Evolutionary conservation across 2,329 filamentous ascomycete genomes (phyloP), one percentile per base, ranked within the genome.

Genomic region (Sarocladium strictum): DNA sequence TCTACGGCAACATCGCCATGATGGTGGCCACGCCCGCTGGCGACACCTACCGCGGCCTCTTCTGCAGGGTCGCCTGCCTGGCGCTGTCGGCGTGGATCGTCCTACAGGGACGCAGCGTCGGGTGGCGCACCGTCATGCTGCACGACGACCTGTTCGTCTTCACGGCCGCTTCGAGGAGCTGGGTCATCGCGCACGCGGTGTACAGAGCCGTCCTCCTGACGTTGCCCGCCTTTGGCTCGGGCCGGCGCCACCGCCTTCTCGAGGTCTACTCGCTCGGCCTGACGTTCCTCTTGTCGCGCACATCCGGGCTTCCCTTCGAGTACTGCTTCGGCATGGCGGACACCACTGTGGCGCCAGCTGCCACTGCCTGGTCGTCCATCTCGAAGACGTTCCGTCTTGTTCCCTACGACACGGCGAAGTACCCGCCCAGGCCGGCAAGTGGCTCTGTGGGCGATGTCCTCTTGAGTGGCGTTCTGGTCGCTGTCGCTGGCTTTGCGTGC

Each of bases 241-340:
- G 55, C n/a, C 26, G 50, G 26, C 53, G 55, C 3, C 21, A 37
- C 24, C 55, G 55, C 1, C 49, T 57, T 24, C 35, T 55, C 17
- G 55, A 57, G 15, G 47, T 14, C 32, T 52, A 55, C 24, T 53
- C 55, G 23, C 55, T 57, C 38, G 47, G 26, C n/a, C 11, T 55
- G 29, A 53, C 55, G 15, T 23, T 33, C 14, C 29, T 49, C 24
- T 38, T 57, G 10, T 53, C 53, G 23, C 35, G 38, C 29, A 45
- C 49, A 3, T n/a, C 53, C 3, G 40, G 53, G 14, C 33, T 55
- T 17, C 49, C 53, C 17, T 57, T 50, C 24, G 53, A 54, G 33
- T 54, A 55, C 53, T 57, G 55, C 49, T 57, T 55, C 21, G 55
- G 54, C 32, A 57, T 55, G 55, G 55, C 55, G 6, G 55, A 57